These are phyloP conservation scores for Aspergillus phoenicis DNA, from an alignment of 2,329 filamentous ascomycete species.

Conservation along the genomic window DNA sequence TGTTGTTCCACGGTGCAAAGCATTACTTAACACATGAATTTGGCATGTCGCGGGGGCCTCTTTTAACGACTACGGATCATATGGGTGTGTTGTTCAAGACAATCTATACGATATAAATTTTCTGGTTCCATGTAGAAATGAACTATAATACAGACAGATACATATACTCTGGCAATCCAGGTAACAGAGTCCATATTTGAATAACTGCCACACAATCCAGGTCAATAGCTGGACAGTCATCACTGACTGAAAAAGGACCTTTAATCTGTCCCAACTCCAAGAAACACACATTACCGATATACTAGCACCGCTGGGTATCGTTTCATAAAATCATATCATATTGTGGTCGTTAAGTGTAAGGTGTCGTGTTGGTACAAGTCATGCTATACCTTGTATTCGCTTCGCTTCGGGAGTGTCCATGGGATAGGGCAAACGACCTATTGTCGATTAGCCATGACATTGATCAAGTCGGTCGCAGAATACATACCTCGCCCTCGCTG, in stretches of 20 bases:
- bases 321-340: neutral
- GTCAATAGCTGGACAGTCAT: constrained; percentile 3
- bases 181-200: neutral
- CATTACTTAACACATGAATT: too few species aligned
- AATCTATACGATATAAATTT: neutral
- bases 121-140: neutral
- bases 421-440: constrained; percentile 70
- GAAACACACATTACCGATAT: neutral
- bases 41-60: too few species aligned
- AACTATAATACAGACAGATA: neutral
- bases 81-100: too few species aligned
- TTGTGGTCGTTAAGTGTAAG: neutral
- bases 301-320: constrained; percentile 1
- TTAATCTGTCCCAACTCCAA: constrained; percentile 1
- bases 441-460: neutral
- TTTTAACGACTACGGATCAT: too few species aligned
- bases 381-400: constrained; percentile 31
- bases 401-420: constrained; percentile 64
- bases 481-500: constrained; percentile 88
- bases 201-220: neutral
- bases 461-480: neutral
- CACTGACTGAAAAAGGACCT: neutral
- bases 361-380: neutral
- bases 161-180: neutral
- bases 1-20: neutral